Percentiles rank a stretch among this genome's conserved stretches.
These are phyloP conservation scores for Artemisia annua DNA, from an alignment of 129 eudicot genomes.

Conservation along the genomic window DNA sequence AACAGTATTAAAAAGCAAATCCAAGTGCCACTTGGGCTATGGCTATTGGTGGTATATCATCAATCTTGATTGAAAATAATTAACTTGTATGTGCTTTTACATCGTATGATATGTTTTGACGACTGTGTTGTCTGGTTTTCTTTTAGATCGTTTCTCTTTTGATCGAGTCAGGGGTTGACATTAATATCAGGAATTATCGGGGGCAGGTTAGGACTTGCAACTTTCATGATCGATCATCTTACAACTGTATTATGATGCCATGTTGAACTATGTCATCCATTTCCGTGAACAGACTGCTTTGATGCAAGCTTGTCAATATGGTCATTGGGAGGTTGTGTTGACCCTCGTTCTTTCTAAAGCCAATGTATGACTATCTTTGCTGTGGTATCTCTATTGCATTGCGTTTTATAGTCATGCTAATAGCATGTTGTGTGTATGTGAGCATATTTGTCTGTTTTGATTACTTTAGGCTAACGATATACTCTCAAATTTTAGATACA, in stretches of 20 bases:
- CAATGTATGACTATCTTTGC: conserved; percentile 55
- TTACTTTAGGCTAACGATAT: conserved; percentile 10
- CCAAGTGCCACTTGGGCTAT: no score
- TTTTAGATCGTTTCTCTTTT: conserved; percentile 76
- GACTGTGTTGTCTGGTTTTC: conserved; percentile 16
- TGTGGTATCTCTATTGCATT: conserved; percentile 16
- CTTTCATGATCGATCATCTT: not conserved
- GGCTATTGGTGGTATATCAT: not conserved
- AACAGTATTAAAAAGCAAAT: no score
- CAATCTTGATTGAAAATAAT: conserved; percentile 6
- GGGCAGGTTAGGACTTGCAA: conserved; percentile 68
- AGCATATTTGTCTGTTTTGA: not conserved
- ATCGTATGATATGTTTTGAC: not conserved
- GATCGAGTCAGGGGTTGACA: conserved; percentile 92
- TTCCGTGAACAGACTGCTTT: conserved; percentile 78
- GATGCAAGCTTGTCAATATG: conserved; percentile 99
- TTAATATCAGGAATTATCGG: conserved; percentile 86
- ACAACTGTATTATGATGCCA: not conserved
- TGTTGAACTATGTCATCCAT: conserved; percentile 6
- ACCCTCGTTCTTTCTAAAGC: conserved; percentile 86
- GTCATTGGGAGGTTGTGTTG: conserved; percentile 98
- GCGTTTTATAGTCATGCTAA: not conserved
- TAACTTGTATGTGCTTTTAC: not conserved
- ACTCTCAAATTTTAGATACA: conserved; percentile 59
- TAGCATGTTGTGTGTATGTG: not conserved